phyloP scores from a whole-genome alignment of 2,329 filamentous ascomycete species.

The Epichloe coenophiala region DNA sequence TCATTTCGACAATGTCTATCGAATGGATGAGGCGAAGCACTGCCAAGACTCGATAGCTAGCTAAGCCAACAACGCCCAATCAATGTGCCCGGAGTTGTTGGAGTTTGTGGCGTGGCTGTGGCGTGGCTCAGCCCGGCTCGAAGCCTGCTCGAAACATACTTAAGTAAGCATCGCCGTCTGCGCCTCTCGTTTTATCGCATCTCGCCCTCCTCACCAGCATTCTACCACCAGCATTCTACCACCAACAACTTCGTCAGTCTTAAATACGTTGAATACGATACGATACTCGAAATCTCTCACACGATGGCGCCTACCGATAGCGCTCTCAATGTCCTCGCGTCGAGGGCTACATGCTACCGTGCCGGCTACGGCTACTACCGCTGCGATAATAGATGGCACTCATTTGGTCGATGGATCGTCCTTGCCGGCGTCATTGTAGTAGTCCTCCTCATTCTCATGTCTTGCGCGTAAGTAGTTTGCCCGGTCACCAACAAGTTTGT shows the following conservation, averaged over 20 bases:
- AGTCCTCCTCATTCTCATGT: constrained; percentile 52
- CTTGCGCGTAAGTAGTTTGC: constrained; percentile 48
- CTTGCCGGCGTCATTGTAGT: constrained; percentile 52
- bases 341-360: constrained; percentile 6
- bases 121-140: neutral
- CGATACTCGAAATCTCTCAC: neutral
- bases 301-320: constrained; percentile 2
- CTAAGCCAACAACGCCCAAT: no score
- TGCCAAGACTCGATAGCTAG: no score
- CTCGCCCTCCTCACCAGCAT: neutral
- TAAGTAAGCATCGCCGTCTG: neutral
- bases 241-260: neutral
- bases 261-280: neutral
- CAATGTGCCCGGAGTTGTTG: neutral
- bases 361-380: constrained; percentile 15
- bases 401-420: constrained; percentile 76
- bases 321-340: neutral
- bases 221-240: neutral
- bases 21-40: no score
- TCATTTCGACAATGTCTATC: no score
- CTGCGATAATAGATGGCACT: constrained; percentile 45
- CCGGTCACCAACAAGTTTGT: neutral
- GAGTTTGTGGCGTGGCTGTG: neutral
- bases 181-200: neutral
- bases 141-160: no score